Evolutionary conservation across 2,329 filamentous ascomycete genomes (phyloP), one percentile per base, ranked within the genome.

Genomic region (Phialophora expanda): DNA sequence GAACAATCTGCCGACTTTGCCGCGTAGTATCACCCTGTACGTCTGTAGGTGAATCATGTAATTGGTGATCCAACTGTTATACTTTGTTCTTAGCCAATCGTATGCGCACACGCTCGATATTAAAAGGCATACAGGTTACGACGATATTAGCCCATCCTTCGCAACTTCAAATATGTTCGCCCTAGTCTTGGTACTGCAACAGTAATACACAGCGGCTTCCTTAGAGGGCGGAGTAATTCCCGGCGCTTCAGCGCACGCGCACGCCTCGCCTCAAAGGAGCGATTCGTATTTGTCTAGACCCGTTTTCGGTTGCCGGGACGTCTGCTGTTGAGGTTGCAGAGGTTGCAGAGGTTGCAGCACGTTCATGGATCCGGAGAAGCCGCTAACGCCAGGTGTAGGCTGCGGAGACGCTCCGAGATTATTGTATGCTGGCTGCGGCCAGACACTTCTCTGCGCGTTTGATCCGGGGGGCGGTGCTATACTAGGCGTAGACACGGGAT

Each of bases 201-300:
- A n/a, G 38, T n/a, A n/a, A 44, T n/a, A 44, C 14, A 7, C 38
- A 44, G 6, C 38, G 20, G 17, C 38, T 44, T 44, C 14, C 12
- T 41, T 3, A 41, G 14, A 41, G 38, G 14, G 17, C 38, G 14
- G 5, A 41, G 20, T 20, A 26, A 26, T 26, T 24, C 12, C 22
- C 20, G 12, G 48, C 22, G 8, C 11, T 51, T 17, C 48, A 51
- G 48, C 24, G 11, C 3, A 12, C 4, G 24, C 12, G 12, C 1
- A 26, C 8, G 28, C 17, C 26, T 4, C 17, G 28, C 24, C 53
- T 76, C 70, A 87, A 66, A 86, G 72, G 68, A 87, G 77, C 74
- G 84, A 86, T 70, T 86, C 83, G 73, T 83, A 86, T 66, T 83
- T 84, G 74, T 86, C 84, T 65, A 86, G 72, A 1, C 84, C 84